These are phyloP conservation scores for Backusella tuberculispora DNA, from an alignment of 192 early-diverging fungal species.

Conservation along the genomic window DNA sequence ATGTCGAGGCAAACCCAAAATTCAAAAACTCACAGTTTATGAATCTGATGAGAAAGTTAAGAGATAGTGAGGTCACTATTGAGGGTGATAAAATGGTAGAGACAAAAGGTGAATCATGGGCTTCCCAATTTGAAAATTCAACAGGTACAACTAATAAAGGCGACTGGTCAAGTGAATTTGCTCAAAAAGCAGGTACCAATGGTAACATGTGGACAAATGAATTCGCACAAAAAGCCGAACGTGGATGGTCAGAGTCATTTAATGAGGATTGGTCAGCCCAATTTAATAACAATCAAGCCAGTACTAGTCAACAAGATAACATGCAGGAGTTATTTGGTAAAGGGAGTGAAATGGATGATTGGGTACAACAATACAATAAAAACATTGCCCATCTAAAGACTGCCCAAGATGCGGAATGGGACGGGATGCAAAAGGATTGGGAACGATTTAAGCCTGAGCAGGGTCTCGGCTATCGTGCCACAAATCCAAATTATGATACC, in stretches of 20 bases:
- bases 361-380: slow-evolving; percentile 70
- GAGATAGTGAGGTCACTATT: slow-evolving; percentile 86
- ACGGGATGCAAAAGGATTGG: slow-evolving; percentile 75
- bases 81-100: slow-evolving; percentile 90
- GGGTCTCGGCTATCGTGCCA: slow-evolving; percentile 49
- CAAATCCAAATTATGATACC: slow-evolving; percentile 58
- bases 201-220: slow-evolving; percentile 41
- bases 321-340: slow-evolving; percentile 59
- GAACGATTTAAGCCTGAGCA: slow-evolving; percentile 41
- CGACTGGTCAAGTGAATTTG: slow-evolving; percentile 40
- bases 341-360: slow-evolving; percentile 60
- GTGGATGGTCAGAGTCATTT: slow-evolving; percentile 21
- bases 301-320: neutral
- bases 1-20: slow-evolving; percentile 82
- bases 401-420: slow-evolving; percentile 69
- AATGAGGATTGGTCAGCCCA: slow-evolving; percentile 21
- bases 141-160: neutral
- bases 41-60: slow-evolving; percentile 89
- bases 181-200: slow-evolving; percentile 9
- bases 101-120: slow-evolving; percentile 32
- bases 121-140: slow-evolving; percentile 36
- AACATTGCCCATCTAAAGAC: slow-evolving; percentile 69
- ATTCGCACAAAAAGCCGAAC: slow-evolving; percentile 31
- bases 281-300: neutral
- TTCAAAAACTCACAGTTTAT: slow-evolving; percentile 92